Evolutionary conservation across 257 asterid genomes (phyloP).

Genomic region (Solanum chilense): DNA sequence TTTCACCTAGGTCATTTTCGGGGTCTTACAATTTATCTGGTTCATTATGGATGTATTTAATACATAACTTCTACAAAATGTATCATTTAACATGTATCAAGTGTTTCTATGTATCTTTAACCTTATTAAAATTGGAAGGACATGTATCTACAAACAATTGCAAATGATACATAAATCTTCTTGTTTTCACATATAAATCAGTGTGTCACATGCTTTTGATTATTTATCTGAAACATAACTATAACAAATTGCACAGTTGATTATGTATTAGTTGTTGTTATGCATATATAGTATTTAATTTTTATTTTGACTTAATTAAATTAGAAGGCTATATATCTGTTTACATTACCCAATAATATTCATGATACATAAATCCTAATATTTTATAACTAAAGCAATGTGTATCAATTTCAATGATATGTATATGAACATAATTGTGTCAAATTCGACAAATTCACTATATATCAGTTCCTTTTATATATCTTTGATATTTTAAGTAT

Average conservation of each 20-base stretch:
- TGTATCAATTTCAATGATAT: neutral
- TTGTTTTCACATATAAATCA: too few species aligned
- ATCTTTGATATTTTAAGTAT: neutral
- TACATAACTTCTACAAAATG: neutral
- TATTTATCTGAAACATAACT: neutral
- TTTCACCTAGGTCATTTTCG: too few species aligned
- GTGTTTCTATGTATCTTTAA: neutral
- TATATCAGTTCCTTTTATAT: too few species aligned
- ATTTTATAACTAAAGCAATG: neutral
- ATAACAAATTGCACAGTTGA: neutral
- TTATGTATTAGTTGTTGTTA: neutral
- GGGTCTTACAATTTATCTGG: neutral
- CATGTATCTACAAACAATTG: neutral
- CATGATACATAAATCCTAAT: neutral
- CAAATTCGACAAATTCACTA: too few species aligned
- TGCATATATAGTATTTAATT: too few species aligned
- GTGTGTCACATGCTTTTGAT: neutral
- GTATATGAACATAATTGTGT: too few species aligned
- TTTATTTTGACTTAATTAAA: too few species aligned
- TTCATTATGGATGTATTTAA: too few species aligned
- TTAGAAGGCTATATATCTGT: neutral
- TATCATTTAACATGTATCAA: neutral
- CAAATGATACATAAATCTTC: neutral
- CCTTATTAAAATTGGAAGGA: neutral
- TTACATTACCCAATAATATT: too few species aligned